Conservation (phyloP, 78 protist genomes). For the Dictyostelium purpureum region DNA sequence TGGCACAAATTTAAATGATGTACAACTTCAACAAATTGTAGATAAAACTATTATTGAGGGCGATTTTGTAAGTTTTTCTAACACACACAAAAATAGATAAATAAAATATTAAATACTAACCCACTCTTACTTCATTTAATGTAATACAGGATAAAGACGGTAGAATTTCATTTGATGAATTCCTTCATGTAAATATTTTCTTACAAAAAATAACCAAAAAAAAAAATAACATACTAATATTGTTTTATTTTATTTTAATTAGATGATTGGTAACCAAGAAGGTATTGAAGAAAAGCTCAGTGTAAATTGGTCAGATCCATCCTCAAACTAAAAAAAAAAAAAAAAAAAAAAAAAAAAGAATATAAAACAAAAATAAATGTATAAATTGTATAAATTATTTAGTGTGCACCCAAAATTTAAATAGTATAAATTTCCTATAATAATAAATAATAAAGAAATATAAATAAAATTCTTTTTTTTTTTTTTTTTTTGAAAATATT, state of each 20-base stretch:
- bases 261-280: constrained; percentile 75
- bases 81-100: no score
- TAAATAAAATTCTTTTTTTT: background rate
- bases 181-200: constrained; percentile 51
- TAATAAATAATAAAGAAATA: no score
- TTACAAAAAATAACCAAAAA: no score
- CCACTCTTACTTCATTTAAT: no score
- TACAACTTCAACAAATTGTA: constrained; percentile 97
- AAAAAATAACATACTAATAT: no score
- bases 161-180: constrained; percentile 89
- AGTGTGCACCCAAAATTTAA: background rate
- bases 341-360: background rate
- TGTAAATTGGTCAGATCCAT: constrained; percentile 80
- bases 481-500: background rate
- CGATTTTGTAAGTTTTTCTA: no score
- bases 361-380: background rate
- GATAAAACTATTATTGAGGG: constrained; percentile 97
- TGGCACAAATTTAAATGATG: constrained; percentile 93
- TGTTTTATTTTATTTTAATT: background rate
- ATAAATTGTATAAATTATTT: background rate
- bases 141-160: constrained; percentile 93
- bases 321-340: background rate
- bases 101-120: no score
- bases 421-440: background rate
- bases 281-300: constrained; percentile 70